These are phyloP conservation scores for Forsythia suspensa DNA, from an alignment of 257 asterid species.

Conservation along the genomic window DNA sequence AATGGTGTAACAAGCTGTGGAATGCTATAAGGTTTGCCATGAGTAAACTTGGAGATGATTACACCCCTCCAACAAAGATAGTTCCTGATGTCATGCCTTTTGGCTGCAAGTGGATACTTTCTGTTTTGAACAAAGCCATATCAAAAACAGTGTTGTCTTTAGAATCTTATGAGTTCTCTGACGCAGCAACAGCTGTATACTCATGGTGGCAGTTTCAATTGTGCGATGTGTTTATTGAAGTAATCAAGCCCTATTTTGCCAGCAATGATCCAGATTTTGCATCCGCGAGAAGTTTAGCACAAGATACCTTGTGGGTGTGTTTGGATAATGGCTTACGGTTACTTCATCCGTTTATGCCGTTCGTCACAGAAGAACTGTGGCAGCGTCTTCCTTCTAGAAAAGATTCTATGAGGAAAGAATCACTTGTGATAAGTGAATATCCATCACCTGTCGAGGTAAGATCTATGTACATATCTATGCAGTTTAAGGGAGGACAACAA, in stretches of 20 bases:
- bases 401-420: slow-evolving; percentile 65
- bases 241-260: slow-evolving; percentile 82
- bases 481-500: not conserved
- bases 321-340: slow-evolving; percentile 80
- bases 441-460: slow-evolving; percentile 74
- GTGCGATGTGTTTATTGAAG: slow-evolving; percentile 94
- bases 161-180: slow-evolving; percentile 83
- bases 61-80: slow-evolving; percentile 63
- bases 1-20: slow-evolving; percentile 98
- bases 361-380: slow-evolving; percentile 93
- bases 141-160: slow-evolving; percentile 60
- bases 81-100: slow-evolving; percentile 66
- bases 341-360: slow-evolving; percentile 98
- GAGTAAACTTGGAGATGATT: slow-evolving; percentile 93
- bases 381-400: slow-evolving; percentile 84
- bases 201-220: slow-evolving; percentile 92
- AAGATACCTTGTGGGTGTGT: slow-evolving; percentile 88
- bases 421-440: slow-evolving; percentile 81
- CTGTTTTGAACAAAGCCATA: slow-evolving; percentile 86
- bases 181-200: slow-evolving; percentile 85
- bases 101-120: slow-evolving; percentile 95
- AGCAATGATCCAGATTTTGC: slow-evolving; percentile 44
- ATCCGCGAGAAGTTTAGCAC: slow-evolving; percentile 63
- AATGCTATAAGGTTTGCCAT: slow-evolving; percentile 94
- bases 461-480: slow-evolving; percentile 4